Evolutionary conservation across 768 basidiomycete species (phyloP).

Genomic region (Mycena rebaudengoi): DNA sequence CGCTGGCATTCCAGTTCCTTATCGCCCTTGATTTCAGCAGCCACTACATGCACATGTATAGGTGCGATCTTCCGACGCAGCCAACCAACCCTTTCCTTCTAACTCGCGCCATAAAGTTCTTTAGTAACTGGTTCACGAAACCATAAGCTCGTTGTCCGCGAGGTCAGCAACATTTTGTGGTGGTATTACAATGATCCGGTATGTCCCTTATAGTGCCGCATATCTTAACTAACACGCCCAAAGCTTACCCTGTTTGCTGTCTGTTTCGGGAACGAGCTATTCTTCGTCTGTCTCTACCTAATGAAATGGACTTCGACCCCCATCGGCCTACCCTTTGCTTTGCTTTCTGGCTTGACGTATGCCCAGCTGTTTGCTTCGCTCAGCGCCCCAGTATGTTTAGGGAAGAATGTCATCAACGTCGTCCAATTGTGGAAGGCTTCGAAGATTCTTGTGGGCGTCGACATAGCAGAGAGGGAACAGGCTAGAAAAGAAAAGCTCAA

Average conservation of each 20-base stretch:
- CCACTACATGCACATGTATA: slow-evolving; percentile 99
- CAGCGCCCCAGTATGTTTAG: slow-evolving; percentile 72
- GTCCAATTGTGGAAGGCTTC: slow-evolving; percentile 99
- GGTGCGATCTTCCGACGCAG: slow-evolving; percentile 59
- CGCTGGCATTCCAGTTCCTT: slow-evolving; percentile 90
- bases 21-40: slow-evolving; percentile 98
- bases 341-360: slow-evolving; percentile 65
- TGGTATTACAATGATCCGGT: slow-evolving; percentile 95
- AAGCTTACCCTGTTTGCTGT: slow-evolving; percentile 90
- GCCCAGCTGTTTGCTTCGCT: slow-evolving; percentile 73
- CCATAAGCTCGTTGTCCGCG: slow-evolving; percentile 92
- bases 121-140: slow-evolving; percentile 93
- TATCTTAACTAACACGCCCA: not conserved
- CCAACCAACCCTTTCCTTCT: not conserved
- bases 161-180: slow-evolving; percentile 92
- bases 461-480: slow-evolving; percentile 84
- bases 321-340: slow-evolving; percentile 55
- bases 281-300: slow-evolving; percentile 94
- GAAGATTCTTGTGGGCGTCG: slow-evolving; percentile 93
- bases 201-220: slow-evolving; percentile 40
- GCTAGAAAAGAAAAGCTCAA: slow-evolving; percentile 55
- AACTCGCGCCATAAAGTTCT: slow-evolving; percentile 64
- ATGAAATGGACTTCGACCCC: slow-evolving; percentile 85
- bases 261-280: slow-evolving; percentile 95
- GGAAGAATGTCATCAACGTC: slow-evolving; percentile 93